Percentiles rank a stretch among this genome's conserved stretches.
Evolutionary conservation across 2,329 filamentous ascomycete genomes (phyloP).

Genomic region (Cadophora malorum): DNA sequence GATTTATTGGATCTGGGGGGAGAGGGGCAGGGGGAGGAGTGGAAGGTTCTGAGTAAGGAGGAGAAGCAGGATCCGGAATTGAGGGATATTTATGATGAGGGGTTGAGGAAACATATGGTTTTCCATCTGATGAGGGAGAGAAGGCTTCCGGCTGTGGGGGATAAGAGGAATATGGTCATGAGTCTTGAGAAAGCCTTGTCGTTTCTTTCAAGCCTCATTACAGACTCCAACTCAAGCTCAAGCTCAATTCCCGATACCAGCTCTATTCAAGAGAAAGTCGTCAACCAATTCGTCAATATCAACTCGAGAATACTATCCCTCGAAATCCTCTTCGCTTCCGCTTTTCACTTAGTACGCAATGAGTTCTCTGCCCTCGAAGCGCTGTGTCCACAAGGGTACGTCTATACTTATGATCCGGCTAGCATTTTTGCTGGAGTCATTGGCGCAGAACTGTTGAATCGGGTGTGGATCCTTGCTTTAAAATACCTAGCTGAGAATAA

Average conservation of each 20-base stretch:
- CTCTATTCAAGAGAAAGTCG: constrained; percentile 16
- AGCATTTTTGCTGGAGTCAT: constrained; percentile 40
- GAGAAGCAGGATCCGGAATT: constrained; percentile 33
- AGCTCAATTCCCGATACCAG: not conserved
- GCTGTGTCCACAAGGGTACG: constrained; percentile 39
- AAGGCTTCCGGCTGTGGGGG: constrained; percentile 28
- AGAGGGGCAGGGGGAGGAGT: constrained; percentile 2
- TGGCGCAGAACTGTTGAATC: constrained; percentile 34
- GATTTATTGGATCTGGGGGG: too few species aligned
- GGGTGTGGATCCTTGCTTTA: constrained; percentile 35
- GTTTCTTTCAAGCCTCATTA: constrained; percentile 29
- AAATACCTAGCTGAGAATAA: constrained; percentile 32
- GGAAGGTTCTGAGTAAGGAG: constrained; percentile 24
- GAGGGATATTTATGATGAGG: constrained; percentile 35
- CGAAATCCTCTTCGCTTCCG: constrained; percentile 39
- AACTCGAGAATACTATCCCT: constrained; percentile 32
- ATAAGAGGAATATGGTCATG: constrained; percentile 20
- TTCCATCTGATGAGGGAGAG: constrained; percentile 30
- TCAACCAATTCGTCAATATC: constrained; percentile 27
- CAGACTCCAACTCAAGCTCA: not conserved
- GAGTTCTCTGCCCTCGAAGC: constrained; percentile 40
- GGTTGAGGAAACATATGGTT: constrained; percentile 36
- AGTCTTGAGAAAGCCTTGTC: constrained; percentile 21
- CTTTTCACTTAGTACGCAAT: constrained; percentile 37
- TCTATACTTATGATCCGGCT: constrained; percentile 41